These are phyloP conservation scores for Ceratobasidium sp. DNA, from an alignment of 1,284 basidiomycete genomes.

Conservation along the genomic window DNA sequence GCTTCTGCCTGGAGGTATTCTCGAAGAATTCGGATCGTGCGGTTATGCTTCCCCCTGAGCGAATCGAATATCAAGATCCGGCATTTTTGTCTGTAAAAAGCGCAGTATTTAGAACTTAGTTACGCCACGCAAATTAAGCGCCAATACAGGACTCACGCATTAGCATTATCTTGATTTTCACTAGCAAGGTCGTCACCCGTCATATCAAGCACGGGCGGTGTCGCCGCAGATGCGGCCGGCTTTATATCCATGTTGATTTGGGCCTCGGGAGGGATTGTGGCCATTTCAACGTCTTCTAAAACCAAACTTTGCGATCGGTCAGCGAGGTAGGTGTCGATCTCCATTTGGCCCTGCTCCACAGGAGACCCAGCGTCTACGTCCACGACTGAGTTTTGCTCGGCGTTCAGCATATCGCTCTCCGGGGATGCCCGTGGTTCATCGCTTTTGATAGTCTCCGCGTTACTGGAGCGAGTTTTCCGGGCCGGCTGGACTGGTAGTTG, in stretches of 20 bases:
- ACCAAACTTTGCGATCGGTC: conserved; percentile 18
- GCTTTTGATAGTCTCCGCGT: conserved; percentile 16
- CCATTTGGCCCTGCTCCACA: conserved; percentile 40
- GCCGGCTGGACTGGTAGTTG: conserved; percentile 53
- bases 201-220: conserved; percentile 18
- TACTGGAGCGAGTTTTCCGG: conserved; percentile 36
- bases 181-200: conserved; percentile 18
- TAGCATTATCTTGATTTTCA: conserved; percentile 12
- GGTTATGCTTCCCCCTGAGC: too few species aligned
- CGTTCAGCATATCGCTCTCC: conserved; percentile 3
- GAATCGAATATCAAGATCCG: too few species aligned
- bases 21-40: too few species aligned
- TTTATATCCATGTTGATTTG: neutral
- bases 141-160: neutral
- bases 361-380: conserved; percentile 35
- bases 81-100: too few species aligned
- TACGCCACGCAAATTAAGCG: neutral
- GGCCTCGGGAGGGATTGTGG: conserved; percentile 16
- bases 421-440: conserved; percentile 26
- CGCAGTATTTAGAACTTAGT: conserved; percentile 12
- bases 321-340: conserved; percentile 39
- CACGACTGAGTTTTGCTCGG: neutral
- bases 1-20: too few species aligned
- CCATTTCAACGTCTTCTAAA: neutral
- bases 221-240: neutral